Percentiles rank a stretch among this genome's conserved stretches.
These are phyloP conservation scores for Mitragyna speciosa DNA, from an alignment of 257 asterid species.

Conservation along the genomic window DNA sequence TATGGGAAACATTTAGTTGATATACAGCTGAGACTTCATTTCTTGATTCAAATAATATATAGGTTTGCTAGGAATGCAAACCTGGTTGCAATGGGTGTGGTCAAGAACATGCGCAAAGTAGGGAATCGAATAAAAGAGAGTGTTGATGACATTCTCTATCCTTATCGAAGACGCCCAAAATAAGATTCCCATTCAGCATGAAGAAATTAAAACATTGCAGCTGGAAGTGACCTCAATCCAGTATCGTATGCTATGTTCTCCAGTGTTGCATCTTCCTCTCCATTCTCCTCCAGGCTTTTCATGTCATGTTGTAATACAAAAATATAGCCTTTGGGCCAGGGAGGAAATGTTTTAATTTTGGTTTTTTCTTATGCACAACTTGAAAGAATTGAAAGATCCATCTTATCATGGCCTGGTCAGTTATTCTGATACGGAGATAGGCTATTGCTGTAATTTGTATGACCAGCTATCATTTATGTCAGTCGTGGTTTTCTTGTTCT, in stretches of 20 bases:
- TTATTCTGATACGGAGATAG: background rate
- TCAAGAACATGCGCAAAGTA: constrained; percentile 59
- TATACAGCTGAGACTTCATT: background rate
- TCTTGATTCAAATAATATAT: constrained; percentile 14
- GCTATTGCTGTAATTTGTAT: background rate
- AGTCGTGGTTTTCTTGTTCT: background rate
- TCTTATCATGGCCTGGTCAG: background rate
- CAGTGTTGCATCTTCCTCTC: background rate
- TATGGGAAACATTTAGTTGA: background rate
- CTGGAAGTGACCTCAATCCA: background rate
- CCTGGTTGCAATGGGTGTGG: constrained; percentile 80
- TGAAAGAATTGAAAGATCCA: background rate
- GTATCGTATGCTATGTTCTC: background rate
- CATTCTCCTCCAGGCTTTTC: background rate
- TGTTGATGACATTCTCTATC: constrained; percentile 57
- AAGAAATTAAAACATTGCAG: constrained; percentile 2
- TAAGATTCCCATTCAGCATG: constrained; percentile 22
- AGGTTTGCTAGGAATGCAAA: constrained; percentile 73
- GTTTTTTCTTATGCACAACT: background rate
- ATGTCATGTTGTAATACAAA: background rate
- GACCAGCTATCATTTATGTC: background rate
- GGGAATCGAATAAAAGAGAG: constrained; percentile 70
- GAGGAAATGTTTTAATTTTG: background rate
- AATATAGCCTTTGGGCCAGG: background rate
- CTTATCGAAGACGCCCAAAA: constrained; percentile 66